Percentiles rank a stretch among this genome's conserved stretches.
phyloP scores from a whole-genome alignment of 495 filamentous ascomycete genomes.

The Schizothecium vesticola region DNA sequence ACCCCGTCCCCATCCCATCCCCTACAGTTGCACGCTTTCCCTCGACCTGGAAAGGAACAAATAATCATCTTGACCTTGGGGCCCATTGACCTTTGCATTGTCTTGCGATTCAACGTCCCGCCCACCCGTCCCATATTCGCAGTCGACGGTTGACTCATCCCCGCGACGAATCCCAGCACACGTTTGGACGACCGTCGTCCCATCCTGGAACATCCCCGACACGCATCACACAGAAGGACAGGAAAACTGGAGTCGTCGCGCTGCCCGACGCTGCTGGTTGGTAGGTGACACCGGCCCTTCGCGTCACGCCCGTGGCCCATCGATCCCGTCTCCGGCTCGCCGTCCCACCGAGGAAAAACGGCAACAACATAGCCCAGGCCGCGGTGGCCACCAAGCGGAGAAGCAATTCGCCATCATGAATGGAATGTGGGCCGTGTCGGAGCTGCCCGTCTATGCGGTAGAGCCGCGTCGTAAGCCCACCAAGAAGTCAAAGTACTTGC shows the following conservation, averaged over 20 bases:
- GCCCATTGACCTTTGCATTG: conserved; percentile 15
- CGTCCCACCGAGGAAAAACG: not conserved
- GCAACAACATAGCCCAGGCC: not conserved
- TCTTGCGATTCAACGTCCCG: conserved; percentile 17
- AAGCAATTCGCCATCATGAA: conserved; percentile 22
- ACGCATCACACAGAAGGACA: not conserved
- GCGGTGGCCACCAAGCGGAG: not conserved
- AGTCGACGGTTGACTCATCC: not conserved
- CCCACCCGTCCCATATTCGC: conserved; percentile 1
- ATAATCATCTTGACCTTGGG: conserved; percentile 2
- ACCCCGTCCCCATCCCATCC: conserved; percentile 16
- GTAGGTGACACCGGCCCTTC: conserved; percentile 3
- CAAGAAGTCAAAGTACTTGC: conserved; percentile 17
- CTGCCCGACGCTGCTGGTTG: not conserved
- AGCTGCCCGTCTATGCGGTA: conserved; percentile 28
- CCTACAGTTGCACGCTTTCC: conserved; percentile 20
- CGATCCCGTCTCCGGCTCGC: conserved; percentile 1
- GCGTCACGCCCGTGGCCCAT: not conserved
- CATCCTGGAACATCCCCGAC: conserved; percentile 2
- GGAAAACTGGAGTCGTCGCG: not conserved
- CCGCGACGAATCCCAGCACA: not conserved
- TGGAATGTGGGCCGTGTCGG: conserved; percentile 29
- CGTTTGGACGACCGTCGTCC: not conserved
- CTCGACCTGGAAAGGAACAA: conserved; percentile 6
- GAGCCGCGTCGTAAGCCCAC: conserved; percentile 22